These are phyloP conservation scores for Stachybotrys chartarum DNA, from an alignment of 2,329 filamentous ascomycete genomes.

Conservation along the genomic window DNA sequence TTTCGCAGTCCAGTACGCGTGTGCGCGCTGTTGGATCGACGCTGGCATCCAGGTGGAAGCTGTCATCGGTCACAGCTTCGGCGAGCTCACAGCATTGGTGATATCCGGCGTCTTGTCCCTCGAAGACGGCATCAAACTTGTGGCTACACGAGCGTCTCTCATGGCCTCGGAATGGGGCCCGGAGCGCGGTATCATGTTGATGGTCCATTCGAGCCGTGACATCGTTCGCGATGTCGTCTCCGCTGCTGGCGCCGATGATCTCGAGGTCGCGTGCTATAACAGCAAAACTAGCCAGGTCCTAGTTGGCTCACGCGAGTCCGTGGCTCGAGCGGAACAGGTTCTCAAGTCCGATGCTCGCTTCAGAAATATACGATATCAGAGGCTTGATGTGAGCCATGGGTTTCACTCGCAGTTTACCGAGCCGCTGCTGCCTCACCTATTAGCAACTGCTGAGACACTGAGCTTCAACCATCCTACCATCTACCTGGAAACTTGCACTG, in stretches of 20 bases:
- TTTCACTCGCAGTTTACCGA: background rate
- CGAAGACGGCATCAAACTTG: background rate
- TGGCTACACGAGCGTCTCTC: background rate
- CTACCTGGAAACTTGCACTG: background rate
- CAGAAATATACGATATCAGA: background rate
- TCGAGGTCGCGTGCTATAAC: conserved; percentile 1
- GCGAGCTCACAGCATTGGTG: background rate
- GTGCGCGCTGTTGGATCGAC: background rate
- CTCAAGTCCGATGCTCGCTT: background rate
- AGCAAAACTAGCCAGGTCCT: background rate
- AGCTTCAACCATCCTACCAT: background rate
- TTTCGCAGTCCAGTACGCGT: background rate
- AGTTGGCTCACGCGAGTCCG: background rate
- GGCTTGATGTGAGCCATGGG: background rate
- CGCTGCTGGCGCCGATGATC: background rate
- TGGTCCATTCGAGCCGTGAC: background rate
- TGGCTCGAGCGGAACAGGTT: background rate
- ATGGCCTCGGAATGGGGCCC: background rate
- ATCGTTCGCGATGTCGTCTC: background rate
- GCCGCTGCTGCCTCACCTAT: background rate
- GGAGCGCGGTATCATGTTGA: background rate
- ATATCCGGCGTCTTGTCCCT: background rate
- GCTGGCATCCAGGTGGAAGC: background rate
- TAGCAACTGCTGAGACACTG: background rate
- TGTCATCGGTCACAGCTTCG: background rate